A percentile compares a stretch with the other conserved stretches of the same genome.
Conservation (phyloP, 2,329 filamentous ascomycete species). For the Phaeosphaeria sp. region DNA sequence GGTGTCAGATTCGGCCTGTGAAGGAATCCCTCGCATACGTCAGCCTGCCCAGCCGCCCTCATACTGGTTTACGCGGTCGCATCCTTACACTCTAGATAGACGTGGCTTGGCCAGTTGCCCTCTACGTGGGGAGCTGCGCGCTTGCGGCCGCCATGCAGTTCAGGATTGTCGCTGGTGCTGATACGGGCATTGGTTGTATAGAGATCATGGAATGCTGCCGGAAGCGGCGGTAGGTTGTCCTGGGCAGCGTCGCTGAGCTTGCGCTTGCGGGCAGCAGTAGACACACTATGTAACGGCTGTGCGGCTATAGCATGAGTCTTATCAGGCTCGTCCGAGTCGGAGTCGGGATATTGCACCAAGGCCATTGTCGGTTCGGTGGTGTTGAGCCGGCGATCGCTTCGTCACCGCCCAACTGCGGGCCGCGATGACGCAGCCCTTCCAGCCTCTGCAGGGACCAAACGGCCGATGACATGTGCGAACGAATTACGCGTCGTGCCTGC, state of each 20-base stretch:
- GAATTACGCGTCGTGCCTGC: conserved; percentile 42
- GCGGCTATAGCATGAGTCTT: conserved; percentile 13
- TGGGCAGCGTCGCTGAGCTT: conserved; percentile 31
- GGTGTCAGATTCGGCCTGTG: conserved; percentile 37
- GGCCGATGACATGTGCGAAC: conserved; percentile 27
- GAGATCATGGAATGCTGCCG: conserved; percentile 81
- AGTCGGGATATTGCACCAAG: conserved; percentile 57
- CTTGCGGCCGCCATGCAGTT: conserved; percentile 83
- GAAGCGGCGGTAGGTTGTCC: conserved; percentile 71
- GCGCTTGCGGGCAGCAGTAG: conserved; percentile 34
- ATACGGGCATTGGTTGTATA: conserved; percentile 83
- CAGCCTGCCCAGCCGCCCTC: conserved; percentile 29
- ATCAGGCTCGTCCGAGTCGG: conserved; percentile 58
- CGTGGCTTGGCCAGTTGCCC: conserved; percentile 90
- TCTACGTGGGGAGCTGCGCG: conserved; percentile 81
- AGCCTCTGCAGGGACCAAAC: conserved; percentile 22
- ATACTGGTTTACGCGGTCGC: conserved; percentile 5
- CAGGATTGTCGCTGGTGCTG: conserved; percentile 80
- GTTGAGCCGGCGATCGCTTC: conserved; percentile 22
- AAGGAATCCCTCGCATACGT: conserved; percentile 48
- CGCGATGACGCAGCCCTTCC: conserved; percentile 34
- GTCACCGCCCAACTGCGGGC: conserved; percentile 21
- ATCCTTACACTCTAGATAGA: conserved; percentile 90
- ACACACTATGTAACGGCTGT: conserved; percentile 14
- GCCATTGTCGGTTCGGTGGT: conserved; percentile 34